Evolutionary conservation across 345 rosid species (phyloP).

Genomic region (Triadica sebifera): DNA sequence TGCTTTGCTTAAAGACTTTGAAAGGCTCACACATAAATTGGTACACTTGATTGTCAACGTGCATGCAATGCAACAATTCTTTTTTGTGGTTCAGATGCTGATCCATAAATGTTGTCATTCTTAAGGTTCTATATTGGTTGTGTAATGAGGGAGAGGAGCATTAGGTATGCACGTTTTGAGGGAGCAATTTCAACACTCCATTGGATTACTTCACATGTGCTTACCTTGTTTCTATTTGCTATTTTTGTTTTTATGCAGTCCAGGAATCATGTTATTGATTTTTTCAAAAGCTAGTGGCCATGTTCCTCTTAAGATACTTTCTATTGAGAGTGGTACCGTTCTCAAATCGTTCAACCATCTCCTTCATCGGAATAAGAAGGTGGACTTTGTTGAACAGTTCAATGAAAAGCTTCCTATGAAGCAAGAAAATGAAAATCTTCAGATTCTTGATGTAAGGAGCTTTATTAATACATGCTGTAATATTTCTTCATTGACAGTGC

Average conservation of each 20-base stretch:
- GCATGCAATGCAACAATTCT: background rate
- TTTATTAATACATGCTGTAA: background rate
- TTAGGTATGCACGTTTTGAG: background rate
- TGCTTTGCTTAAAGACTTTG: too few relatives aligned
- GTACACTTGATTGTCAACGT: too few relatives aligned
- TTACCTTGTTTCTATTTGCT: slow-evolving; percentile 9
- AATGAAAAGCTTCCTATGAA: slow-evolving; percentile 97
- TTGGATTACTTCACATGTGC: background rate
- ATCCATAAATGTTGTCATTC: background rate
- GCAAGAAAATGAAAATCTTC: slow-evolving; percentile 96
- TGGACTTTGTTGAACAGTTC: slow-evolving; percentile 94
- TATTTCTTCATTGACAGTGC: background rate
- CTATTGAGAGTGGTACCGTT: slow-evolving; percentile 94
- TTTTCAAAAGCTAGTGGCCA: slow-evolving; percentile 70
- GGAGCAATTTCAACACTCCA: background rate
- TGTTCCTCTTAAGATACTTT: slow-evolving; percentile 78
- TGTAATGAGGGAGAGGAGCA: background rate
- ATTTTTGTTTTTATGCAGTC: slow-evolving; percentile 44
- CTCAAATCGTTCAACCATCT: slow-evolving; percentile 86
- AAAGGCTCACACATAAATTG: too few relatives aligned
- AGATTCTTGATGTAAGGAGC: slow-evolving; percentile 80
- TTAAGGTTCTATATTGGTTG: background rate
- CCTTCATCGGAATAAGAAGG: slow-evolving; percentile 91
- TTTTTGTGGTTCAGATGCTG: background rate
- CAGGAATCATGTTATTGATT: slow-evolving; percentile 92